phyloP scores from a whole-genome alignment of 306 rosid species.

The Cercis canadensis region DNA sequence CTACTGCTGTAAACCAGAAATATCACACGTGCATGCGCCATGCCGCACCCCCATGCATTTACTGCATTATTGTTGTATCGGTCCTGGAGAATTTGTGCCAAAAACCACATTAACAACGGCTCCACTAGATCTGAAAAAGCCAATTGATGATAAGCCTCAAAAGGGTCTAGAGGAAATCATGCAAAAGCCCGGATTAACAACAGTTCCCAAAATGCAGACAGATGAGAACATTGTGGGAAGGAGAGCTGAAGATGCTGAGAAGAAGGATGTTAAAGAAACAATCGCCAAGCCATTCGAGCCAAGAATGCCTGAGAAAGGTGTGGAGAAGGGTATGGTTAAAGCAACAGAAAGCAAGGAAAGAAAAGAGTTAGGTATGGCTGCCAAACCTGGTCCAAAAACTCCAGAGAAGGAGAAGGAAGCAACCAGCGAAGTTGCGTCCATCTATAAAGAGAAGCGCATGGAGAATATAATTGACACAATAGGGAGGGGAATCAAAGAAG shows the following conservation, averaged over 20 bases:
- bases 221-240: too few relatives aligned
- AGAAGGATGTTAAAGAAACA: constrained; percentile 19
- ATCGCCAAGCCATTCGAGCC: constrained; percentile 21
- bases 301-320: constrained; percentile 28
- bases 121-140: too few relatives aligned
- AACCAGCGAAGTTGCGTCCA: not conserved
- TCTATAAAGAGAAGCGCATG: constrained; percentile 1
- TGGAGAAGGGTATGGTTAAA: not conserved
- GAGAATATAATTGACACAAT: constrained; percentile 18
- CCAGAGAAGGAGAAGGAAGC: constrained; percentile 21
- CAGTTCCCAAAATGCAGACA: too few relatives aligned
- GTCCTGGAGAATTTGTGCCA: too few relatives aligned
- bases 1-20: too few relatives aligned
- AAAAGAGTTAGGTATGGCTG: constrained; percentile 1
- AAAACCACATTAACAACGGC: too few relatives aligned
- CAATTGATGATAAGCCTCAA: too few relatives aligned
- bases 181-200: too few relatives aligned
- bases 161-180: too few relatives aligned
- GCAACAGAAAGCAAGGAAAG: constrained; percentile 42
- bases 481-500: constrained; percentile 43
- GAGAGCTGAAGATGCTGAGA: not conserved
- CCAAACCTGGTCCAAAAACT: constrained; percentile 15
- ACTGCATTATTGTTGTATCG: too few relatives aligned
- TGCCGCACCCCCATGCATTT: too few relatives aligned
- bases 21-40: too few relatives aligned